phyloP scores from a whole-genome alignment of 192 early-diverging fungal species.

The Coemansia sp. region DNA sequence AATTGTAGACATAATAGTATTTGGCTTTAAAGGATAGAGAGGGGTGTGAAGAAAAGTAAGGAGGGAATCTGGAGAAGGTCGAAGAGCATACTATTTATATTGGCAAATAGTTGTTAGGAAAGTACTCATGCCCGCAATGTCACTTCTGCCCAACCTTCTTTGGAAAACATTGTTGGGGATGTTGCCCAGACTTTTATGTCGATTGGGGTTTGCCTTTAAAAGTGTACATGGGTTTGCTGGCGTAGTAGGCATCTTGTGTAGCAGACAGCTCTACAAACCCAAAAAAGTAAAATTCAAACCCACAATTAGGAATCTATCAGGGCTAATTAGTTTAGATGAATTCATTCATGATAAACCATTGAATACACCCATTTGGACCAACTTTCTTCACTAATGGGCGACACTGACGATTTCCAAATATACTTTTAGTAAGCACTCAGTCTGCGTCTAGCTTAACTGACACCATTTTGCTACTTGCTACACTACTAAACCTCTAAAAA shows the following conservation, averaged over 20 bases:
- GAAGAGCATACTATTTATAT: not conserved
- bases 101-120: not conserved
- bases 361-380: not conserved
- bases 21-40: not conserved
- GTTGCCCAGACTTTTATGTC: no score
- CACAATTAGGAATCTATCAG: not conserved
- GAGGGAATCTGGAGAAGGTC: not conserved
- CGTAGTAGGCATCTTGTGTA: no score
- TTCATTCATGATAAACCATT: not conserved
- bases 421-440: conserved; percentile 35
- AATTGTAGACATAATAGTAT: not conserved
- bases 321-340: no score
- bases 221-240: no score
- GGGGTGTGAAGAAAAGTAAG: not conserved
- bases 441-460: not conserved
- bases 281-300: not conserved
- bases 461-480: not conserved
- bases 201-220: no score
- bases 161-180: no score
- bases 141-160: no score
- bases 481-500: conserved; percentile 33
- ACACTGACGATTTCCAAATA: conserved; percentile 33
- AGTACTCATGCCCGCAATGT: no score
- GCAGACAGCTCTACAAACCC: no score
- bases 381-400: conserved; percentile 10